Percentiles rank a stretch among this genome's conserved stretches.
These are phyloP conservation scores for Hydrangea macrophylla DNA, from an alignment of 148 eudicot species.

Conservation along the genomic window DNA sequence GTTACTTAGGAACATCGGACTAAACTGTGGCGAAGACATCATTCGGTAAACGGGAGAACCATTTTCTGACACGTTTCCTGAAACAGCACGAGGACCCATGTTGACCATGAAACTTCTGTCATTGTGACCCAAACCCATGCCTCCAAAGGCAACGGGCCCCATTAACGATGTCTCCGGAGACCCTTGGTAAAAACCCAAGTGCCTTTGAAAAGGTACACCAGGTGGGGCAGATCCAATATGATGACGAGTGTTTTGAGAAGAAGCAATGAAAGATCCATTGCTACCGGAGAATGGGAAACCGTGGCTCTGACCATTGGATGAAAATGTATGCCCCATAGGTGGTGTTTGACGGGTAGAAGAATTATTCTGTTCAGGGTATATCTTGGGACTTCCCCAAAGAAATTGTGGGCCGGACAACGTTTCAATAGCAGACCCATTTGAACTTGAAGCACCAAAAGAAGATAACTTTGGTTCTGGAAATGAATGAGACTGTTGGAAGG, in stretches of 20 bases:
- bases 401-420: constrained; percentile 81
- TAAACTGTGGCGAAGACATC: constrained; percentile 62
- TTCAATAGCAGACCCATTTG: constrained; percentile 64
- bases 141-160: constrained; percentile 43
- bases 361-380: constrained; percentile 40
- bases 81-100: constrained; percentile 35
- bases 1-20: constrained; percentile 60
- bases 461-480: constrained; percentile 62
- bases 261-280: constrained; percentile 33
- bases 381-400: constrained; percentile 74
- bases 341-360: constrained; percentile 35
- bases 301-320: constrained; percentile 44
- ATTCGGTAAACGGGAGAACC: constrained; percentile 56
- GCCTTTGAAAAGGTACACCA: constrained; percentile 53
- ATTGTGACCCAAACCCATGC: constrained; percentile 41
- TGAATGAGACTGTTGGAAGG: constrained; percentile 63
- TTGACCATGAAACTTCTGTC: constrained; percentile 48
- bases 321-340: constrained; percentile 35
- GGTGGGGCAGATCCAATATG: constrained; percentile 86
- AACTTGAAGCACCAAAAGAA: constrained; percentile 54
- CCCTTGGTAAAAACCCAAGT: constrained; percentile 57
- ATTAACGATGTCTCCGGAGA: constrained; percentile 55
- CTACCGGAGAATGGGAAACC: constrained; percentile 48
- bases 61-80: constrained; percentile 46
- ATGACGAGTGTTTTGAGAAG: constrained; percentile 44